These are phyloP conservation scores for Ophiosphaerella herpotricha DNA, from an alignment of 2,329 filamentous ascomycete species.

Conservation along the genomic window DNA sequence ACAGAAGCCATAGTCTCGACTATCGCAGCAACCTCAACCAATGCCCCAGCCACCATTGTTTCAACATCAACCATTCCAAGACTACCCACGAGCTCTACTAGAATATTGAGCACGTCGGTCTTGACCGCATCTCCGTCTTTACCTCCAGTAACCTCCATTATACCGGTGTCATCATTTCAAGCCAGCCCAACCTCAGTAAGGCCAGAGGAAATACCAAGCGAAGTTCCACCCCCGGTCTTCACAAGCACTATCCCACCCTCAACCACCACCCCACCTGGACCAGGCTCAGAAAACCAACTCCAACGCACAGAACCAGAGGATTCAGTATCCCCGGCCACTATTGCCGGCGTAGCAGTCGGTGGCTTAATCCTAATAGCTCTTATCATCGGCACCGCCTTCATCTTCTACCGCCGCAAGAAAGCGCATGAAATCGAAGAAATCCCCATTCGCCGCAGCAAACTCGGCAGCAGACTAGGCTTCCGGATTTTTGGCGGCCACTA, in stretches of 20 bases:
- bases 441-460: conserved; percentile 26
- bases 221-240: too few species aligned
- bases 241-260: not conserved
- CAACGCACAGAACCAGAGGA: conserved; percentile 3
- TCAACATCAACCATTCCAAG: conserved; percentile 3
- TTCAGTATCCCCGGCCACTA: conserved; percentile 11
- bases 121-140: not conserved
- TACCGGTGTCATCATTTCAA: not conserved
- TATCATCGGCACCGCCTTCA: conserved; percentile 8
- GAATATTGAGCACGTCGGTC: not conserved
- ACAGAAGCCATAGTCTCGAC: not conserved
- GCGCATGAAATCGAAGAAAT: conserved; percentile 22
- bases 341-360: conserved; percentile 22
- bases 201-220: too few species aligned
- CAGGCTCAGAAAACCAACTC: conserved; percentile 4
- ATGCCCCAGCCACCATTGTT: not conserved
- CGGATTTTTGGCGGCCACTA: conserved; percentile 17
- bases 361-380: conserved; percentile 7
- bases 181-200: not conserved
- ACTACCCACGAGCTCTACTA: not conserved
- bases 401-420: conserved; percentile 11
- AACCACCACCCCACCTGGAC: not conserved
- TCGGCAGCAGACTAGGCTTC: conserved; percentile 17
- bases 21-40: not conserved
- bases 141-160: not conserved